Conservation (phyloP, 2,329 filamentous ascomycete genomes). For the Aaosphaeria arxii region DNA sequence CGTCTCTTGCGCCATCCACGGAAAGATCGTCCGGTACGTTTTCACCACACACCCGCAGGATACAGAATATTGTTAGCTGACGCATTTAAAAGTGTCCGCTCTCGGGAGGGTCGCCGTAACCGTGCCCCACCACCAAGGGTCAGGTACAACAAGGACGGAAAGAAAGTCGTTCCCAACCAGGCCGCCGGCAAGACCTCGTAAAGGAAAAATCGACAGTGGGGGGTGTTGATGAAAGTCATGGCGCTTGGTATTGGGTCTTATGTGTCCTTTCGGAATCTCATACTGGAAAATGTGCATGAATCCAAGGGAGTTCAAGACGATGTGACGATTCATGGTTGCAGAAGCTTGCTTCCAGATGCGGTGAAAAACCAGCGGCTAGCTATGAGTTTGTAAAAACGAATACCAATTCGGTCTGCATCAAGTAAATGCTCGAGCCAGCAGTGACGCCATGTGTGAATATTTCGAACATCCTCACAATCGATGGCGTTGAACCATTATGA, state of each 20-base stretch:
- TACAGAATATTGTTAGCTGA: neutral
- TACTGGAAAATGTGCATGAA: constrained; percentile 34
- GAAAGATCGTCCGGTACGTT: constrained; percentile 99
- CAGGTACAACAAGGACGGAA: constrained; percentile 99
- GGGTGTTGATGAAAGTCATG: constrained; percentile 25
- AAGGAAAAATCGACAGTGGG: constrained; percentile 7
- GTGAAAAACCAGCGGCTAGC: constrained; percentile 27
- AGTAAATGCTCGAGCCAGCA: neutral
- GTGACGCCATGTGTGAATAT: neutral
- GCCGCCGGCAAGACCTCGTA: constrained; percentile 56
- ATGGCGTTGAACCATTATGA: no score
- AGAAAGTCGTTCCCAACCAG: constrained; percentile 95
- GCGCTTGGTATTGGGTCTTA: constrained; percentile 34
- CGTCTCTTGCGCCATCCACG: constrained; percentile 99
- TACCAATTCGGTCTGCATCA: constrained; percentile 32
- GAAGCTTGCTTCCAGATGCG: constrained; percentile 22
- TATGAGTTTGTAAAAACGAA: constrained; percentile 36
- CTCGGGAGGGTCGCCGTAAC: constrained; percentile 95
- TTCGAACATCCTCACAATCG: neutral
- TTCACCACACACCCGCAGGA: neutral
- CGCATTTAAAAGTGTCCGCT: constrained; percentile 75
- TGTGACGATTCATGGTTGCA: constrained; percentile 32
- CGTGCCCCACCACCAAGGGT: constrained; percentile 95
- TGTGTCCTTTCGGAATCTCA: constrained; percentile 31
- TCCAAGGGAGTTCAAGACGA: constrained; percentile 28